Conservation (phyloP, 257 asterid species). For the Fraxinus quadrangulata region DNA sequence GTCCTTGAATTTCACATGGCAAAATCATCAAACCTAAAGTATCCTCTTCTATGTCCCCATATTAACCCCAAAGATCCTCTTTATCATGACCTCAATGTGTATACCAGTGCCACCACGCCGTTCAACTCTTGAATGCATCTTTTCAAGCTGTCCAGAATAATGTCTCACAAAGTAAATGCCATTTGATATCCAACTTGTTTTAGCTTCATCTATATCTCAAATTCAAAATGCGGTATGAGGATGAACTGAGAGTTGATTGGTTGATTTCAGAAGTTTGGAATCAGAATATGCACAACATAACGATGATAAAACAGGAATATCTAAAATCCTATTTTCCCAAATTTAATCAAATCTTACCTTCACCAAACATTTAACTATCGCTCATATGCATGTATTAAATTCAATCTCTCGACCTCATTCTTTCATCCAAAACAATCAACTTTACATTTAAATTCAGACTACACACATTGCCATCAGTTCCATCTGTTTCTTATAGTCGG, state of each 20-base stretch:
- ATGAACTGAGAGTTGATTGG: not conserved
- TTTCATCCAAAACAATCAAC: not conserved
- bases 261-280: not conserved
- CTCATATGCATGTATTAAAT: not conserved
- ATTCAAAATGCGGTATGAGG: not conserved
- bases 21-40: not conserved
- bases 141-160: not conserved
- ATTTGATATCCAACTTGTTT: not conserved
- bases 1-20: not conserved
- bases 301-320: not conserved
- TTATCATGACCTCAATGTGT: not conserved
- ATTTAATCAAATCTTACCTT: not conserved
- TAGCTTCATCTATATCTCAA: not conserved
- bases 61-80: not conserved
- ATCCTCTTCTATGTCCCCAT: not conserved
- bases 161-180: not conserved
- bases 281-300: not conserved
- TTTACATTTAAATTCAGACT: not conserved
- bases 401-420: not conserved
- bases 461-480: not conserved
- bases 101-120: not conserved
- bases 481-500: not conserved
- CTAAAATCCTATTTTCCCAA: not conserved
- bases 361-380: not conserved
- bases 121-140: not conserved